These are phyloP conservation scores for Botrytis porri DNA, from an alignment of 2,329 filamentous ascomycete species.

Conservation along the genomic window DNA sequence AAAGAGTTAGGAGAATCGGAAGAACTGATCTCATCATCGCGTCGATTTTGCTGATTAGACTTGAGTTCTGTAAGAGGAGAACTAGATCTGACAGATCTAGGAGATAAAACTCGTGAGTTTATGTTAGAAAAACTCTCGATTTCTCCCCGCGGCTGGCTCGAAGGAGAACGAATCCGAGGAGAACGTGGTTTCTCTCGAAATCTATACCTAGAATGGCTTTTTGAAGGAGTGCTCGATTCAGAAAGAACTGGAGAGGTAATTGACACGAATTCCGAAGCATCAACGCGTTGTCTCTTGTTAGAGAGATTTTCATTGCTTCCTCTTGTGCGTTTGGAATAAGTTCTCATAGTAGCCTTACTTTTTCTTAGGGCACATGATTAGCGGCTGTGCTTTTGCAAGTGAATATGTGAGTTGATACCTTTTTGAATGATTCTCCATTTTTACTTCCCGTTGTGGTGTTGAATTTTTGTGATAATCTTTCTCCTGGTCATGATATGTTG, in stretches of 20 bases:
- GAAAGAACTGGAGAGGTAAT: neutral
- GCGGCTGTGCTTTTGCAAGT: neutral
- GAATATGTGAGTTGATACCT: conserved; percentile 7
- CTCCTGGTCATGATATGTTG: conserved; percentile 2
- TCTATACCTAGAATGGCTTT: neutral
- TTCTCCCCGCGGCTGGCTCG: neutral
- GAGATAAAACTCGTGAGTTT: neutral
- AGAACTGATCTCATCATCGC: neutral
- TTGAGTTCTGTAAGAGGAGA: neutral
- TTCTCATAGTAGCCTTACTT: conserved; percentile 12
- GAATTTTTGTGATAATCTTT: neutral
- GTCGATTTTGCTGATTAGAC: conserved; percentile 8
- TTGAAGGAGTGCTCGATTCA: neutral
- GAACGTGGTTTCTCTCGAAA: neutral
- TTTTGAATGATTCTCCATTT: conserved; percentile 12
- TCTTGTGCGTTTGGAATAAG: conserved; percentile 20
- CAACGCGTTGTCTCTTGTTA: conserved; percentile 23
- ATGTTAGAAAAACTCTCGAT: neutral
- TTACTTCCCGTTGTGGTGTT: neutral
- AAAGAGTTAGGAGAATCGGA: neutral
- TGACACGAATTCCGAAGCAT: conserved; percentile 17
- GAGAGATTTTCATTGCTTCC: conserved; percentile 14
- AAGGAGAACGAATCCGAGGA: neutral
- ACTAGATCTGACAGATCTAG: neutral
- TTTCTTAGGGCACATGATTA: conserved; percentile 7